Conservation (phyloP, 1,284 basidiomycete species). For the Sanghuangporus sanghuang region DNA sequence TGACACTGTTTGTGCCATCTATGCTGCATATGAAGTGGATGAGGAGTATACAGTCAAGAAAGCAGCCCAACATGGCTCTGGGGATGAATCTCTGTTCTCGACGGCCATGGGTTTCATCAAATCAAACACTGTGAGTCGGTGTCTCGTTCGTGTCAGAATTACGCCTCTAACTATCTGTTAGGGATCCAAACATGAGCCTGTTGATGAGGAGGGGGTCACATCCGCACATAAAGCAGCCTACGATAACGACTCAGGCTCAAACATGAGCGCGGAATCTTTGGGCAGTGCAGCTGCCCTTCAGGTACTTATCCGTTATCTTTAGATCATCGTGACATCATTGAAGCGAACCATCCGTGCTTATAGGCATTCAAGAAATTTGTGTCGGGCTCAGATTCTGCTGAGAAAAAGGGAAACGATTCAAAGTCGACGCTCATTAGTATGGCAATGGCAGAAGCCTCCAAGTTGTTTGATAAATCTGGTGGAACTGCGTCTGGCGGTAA, state of each 20-base stretch:
- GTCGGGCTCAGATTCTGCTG: conserved; percentile 33
- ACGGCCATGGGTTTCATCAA: conserved; percentile 47
- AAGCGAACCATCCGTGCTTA: neutral
- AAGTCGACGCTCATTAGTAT: conserved; percentile 68
- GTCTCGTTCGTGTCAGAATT: neutral
- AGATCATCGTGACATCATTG: neutral
- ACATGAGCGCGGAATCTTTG: conserved; percentile 52
- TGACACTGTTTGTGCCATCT: neutral
- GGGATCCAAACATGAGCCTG: conserved; percentile 45
- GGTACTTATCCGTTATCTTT: conserved; percentile 31
- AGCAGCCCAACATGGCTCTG: conserved; percentile 41
- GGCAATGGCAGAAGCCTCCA: conserved; percentile 76
- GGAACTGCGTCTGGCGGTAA: conserved; percentile 67
- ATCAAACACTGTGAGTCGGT: conserved; percentile 39
- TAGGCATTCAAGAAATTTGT: conserved; percentile 64
- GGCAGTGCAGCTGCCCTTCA: conserved; percentile 76
- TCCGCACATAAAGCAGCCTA: conserved; percentile 47
- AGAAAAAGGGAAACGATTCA: conserved; percentile 38
- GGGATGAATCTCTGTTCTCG: conserved; percentile 46
- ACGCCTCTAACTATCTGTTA: conserved; percentile 21
- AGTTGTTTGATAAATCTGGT: conserved; percentile 66
- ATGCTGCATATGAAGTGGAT: conserved; percentile 40
- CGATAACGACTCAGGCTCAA: conserved; percentile 41
- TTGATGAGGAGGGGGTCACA: conserved; percentile 66
- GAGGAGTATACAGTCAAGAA: conserved; percentile 49